phyloP scores from a whole-genome alignment of 1,284 basidiomycete genomes.

The Apiotrichum akiyoshidainum region DNA sequence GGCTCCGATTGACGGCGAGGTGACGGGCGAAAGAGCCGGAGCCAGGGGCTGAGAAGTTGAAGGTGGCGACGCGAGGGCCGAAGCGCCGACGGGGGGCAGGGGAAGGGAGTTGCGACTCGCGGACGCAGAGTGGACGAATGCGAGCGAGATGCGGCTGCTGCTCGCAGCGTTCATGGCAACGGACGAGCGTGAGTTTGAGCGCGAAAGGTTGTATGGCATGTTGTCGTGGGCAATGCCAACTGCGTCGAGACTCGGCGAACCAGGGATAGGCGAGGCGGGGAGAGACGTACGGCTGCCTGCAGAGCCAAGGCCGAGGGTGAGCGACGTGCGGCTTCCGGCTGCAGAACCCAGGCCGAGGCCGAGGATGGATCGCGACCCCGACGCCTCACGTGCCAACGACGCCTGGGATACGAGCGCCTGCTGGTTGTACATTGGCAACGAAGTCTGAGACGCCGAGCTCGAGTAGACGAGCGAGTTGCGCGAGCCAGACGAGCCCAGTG shows the following conservation, averaged over 20 bases:
- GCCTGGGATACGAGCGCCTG: neutral
- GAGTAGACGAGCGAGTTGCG: neutral
- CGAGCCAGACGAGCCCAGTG: neutral
- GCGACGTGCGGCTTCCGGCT: neutral
- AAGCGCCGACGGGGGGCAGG: neutral
- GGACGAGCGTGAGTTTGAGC: neutral
- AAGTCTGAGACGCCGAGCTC: neutral
- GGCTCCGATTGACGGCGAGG: neutral
- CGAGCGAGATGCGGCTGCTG: neutral
- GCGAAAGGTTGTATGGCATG: neutral
- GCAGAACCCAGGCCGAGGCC: neutral
- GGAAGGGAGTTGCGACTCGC: neutral
- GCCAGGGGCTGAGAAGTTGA: neutral
- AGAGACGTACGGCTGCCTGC: too few species aligned
- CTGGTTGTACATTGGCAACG: neutral
- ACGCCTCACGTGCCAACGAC: neutral
- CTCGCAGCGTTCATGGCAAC: neutral
- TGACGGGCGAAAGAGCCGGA: neutral
- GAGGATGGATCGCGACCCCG: neutral
- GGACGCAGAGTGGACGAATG: neutral
- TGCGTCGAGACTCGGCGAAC: neutral
- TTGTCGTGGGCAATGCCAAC: neutral
- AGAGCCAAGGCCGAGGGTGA: neutral
- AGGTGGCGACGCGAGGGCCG: neutral
- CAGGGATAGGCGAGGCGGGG: neutral